Evolutionary conservation across 208 protist species (phyloP).

Genomic region (Acanthamoeba sp.): DNA sequence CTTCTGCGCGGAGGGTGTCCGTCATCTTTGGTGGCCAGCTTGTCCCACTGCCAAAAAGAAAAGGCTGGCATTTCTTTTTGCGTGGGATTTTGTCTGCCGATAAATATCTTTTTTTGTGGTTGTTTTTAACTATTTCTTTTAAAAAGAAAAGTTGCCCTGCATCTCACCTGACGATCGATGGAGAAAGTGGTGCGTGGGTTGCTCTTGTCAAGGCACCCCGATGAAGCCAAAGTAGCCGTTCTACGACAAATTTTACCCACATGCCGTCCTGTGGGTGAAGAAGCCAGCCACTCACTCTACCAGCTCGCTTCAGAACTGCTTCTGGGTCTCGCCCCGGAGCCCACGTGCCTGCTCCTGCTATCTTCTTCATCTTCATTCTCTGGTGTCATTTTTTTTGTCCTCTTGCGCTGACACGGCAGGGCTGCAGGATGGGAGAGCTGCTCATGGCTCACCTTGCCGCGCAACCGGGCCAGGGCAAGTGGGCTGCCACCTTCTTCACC

Average conservation of each 20-base stretch:
- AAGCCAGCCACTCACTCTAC: neutral
- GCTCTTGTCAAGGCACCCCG: slow-evolving; percentile 8
- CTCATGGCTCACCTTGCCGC: neutral
- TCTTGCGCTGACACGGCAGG: neutral
- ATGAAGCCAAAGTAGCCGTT: neutral
- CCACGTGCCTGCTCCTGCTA: neutral
- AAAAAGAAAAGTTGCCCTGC: no score
- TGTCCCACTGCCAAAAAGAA: no score
- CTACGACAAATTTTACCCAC: neutral
- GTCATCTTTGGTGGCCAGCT: no score
- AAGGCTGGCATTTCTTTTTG: no score
- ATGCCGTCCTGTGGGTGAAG: neutral
- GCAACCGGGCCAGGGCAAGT: neutral
- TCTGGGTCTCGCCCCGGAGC: neutral
- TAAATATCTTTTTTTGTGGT: no score
- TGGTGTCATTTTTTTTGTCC: no score
- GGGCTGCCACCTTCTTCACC: neutral
- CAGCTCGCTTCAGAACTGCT: neutral
- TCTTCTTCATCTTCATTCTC: no score
- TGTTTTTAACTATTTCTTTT: no score
- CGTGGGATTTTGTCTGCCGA: no score
- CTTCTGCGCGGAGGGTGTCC: neutral
- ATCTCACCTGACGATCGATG: no score
- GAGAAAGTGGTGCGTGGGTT: slow-evolving; percentile 54
- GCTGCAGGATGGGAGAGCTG: neutral